phyloP scores from a whole-genome alignment of 768 basidiomycete genomes.

The Mycena indigotica region DNA sequence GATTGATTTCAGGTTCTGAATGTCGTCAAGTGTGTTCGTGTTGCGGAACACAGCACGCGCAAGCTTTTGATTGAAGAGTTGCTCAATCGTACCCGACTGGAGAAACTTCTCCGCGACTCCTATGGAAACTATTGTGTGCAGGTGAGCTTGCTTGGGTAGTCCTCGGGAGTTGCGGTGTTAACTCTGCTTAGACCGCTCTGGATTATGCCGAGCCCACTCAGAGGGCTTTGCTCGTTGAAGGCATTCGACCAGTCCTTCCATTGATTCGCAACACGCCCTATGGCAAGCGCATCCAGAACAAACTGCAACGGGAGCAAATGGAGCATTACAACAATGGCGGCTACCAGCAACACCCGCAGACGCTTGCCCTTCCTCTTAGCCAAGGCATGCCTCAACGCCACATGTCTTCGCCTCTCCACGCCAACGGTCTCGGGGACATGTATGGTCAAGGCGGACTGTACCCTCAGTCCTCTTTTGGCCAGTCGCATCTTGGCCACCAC shows the following conservation, averaged over 20 bases:
- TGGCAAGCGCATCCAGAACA: slow-evolving; percentile 98
- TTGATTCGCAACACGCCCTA: slow-evolving; percentile 99
- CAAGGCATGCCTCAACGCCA: slow-evolving; percentile 64
- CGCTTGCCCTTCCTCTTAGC: slow-evolving; percentile 57
- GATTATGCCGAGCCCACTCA: slow-evolving; percentile 97
- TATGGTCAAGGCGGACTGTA: slow-evolving; percentile 71
- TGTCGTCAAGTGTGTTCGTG: slow-evolving; percentile 71
- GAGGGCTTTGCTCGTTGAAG: slow-evolving; percentile 90
- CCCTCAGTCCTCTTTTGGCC: slow-evolving; percentile 59
- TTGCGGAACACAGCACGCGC: slow-evolving; percentile 92
- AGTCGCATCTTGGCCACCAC: slow-evolving; percentile 59
- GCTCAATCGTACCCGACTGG: slow-evolving; percentile 89
- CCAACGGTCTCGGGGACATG: slow-evolving; percentile 62
- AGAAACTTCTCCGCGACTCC: slow-evolving; percentile 94
- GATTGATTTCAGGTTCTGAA: slow-evolving; percentile 1
- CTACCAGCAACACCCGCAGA: slow-evolving; percentile 58
- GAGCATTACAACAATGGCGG: slow-evolving; percentile 52
- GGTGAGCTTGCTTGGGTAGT: slow-evolving; percentile 47
- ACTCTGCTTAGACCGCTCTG: slow-evolving; percentile 73
- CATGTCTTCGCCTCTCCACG: slow-evolving; percentile 52
- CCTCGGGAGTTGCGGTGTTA: slow-evolving; percentile 12
- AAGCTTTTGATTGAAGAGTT: slow-evolving; percentile 95
- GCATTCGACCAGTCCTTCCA: slow-evolving; percentile 97
- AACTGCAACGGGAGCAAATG: slow-evolving; percentile 92
- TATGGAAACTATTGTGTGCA: slow-evolving; percentile 97